Evolutionary conservation across 345 rosid species (phyloP).

Genomic region (Euphorbia peplus): DNA sequence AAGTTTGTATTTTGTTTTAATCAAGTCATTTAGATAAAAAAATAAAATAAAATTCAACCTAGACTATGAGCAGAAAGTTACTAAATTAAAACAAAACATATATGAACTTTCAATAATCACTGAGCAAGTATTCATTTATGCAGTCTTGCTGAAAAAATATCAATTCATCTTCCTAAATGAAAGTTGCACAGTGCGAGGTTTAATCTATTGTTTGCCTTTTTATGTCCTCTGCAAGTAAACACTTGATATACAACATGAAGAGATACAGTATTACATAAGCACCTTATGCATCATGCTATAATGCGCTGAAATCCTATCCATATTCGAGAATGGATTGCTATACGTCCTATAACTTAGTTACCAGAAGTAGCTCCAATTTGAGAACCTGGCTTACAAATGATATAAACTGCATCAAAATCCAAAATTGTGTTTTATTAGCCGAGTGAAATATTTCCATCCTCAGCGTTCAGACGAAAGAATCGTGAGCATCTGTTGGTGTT

Average conservation of each 20-base stretch:
- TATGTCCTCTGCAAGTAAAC: not conserved
- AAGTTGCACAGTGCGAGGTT: no score
- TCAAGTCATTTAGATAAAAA: no score
- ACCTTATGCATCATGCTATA: not conserved
- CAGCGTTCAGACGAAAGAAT: constrained; percentile 32
- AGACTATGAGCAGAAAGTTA: no score
- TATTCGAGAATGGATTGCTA: not conserved
- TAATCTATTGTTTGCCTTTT: no score
- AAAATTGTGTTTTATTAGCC: constrained; percentile 37
- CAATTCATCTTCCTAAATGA: no score
- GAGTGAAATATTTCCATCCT: constrained; percentile 16
- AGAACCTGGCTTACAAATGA: not conserved
- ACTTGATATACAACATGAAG: not conserved
- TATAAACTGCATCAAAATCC: constrained; percentile 1
- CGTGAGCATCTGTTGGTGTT: constrained; percentile 16
- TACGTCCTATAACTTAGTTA: not conserved
- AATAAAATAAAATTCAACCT: no score
- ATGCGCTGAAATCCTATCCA: not conserved
- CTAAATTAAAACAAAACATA: no score
- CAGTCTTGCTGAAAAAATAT: no score
- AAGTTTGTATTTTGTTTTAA: no score
- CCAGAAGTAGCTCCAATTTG: not conserved
- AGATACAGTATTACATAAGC: not conserved
- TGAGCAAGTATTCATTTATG: no score
- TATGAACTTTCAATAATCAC: no score